These are phyloP conservation scores for Calocybe gambosa DNA, from an alignment of 1,284 basidiomycete species.

Conservation along the genomic window DNA sequence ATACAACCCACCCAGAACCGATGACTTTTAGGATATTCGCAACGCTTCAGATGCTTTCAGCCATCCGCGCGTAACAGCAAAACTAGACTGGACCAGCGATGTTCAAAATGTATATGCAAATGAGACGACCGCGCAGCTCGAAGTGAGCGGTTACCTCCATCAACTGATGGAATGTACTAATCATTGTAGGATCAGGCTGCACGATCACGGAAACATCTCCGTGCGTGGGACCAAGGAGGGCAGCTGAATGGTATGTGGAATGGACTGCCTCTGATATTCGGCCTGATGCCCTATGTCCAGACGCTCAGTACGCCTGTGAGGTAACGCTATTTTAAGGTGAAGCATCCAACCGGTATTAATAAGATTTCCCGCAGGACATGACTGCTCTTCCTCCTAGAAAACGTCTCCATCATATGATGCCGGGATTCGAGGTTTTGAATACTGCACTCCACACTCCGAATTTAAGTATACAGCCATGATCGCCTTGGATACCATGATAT, in stretches of 20 bases:
- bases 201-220: constrained; percentile 48
- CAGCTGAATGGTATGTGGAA: constrained; percentile 36
- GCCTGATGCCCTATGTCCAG: constrained; percentile 17
- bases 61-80: constrained; percentile 35
- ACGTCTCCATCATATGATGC: constrained; percentile 55
- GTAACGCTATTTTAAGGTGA: constrained; percentile 19
- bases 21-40: constrained; percentile 20
- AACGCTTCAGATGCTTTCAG: constrained; percentile 32
- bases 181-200: constrained; percentile 35
- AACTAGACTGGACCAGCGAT: constrained; percentile 47
- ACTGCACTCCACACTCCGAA: constrained; percentile 43
- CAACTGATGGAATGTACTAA: constrained; percentile 18
- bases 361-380: constrained; percentile 34
- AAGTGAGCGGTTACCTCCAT: constrained; percentile 33
- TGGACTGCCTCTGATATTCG: constrained; percentile 4
- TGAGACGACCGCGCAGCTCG: constrained; percentile 43
- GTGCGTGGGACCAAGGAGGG: constrained; percentile 49
- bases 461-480: constrained; percentile 38
- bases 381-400: constrained; percentile 50
- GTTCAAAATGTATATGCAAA: constrained; percentile 40
- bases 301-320: constrained; percentile 39
- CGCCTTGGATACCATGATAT: background rate
- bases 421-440: constrained; percentile 42
- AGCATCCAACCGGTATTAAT: constrained; percentile 8
- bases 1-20: background rate